Evolutionary conservation across 495 filamentous ascomycete species (phyloP).

Genomic region (Aspergillus diversus): DNA sequence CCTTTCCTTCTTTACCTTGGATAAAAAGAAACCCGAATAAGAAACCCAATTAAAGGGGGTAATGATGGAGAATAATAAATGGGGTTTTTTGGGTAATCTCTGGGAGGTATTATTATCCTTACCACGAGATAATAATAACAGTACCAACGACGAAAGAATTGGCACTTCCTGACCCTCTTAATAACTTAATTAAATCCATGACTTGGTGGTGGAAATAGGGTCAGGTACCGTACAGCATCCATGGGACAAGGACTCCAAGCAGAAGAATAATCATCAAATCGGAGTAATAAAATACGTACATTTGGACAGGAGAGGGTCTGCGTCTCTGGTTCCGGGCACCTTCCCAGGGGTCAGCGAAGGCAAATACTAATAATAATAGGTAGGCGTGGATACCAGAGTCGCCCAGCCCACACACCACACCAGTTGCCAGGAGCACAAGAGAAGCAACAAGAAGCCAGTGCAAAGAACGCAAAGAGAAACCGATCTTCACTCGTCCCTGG

Average conservation of each 20-base stretch:
- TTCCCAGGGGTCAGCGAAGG: conserved; percentile 23
- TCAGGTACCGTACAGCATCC: conserved; percentile 4
- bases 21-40: too few species aligned
- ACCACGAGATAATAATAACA: not conserved
- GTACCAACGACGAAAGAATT: too few species aligned
- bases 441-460: not conserved
- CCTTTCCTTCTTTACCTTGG: too few species aligned
- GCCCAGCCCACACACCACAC: conserved; percentile 16
- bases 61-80: too few species aligned
- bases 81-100: too few species aligned
- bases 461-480: conserved; percentile 8
- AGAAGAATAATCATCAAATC: too few species aligned
- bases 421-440: not conserved
- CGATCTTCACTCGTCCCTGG: conserved; percentile 12
- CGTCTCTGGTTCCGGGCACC: conserved; percentile 27
- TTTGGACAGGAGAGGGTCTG: not conserved
- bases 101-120: too few species aligned
- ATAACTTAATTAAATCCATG: not conserved
- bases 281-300: not conserved
- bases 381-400: conserved; percentile 21
- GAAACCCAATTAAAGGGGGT: too few species aligned
- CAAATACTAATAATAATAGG: conserved; percentile 23
- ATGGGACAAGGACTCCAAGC: not conserved
- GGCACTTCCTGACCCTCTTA: not conserved
- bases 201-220: not conserved